Evolutionary conservation across 2,329 filamentous ascomycete species (phyloP), one percentile per base, ranked within the genome.

Genomic region (Blumeria hordei): DNA sequence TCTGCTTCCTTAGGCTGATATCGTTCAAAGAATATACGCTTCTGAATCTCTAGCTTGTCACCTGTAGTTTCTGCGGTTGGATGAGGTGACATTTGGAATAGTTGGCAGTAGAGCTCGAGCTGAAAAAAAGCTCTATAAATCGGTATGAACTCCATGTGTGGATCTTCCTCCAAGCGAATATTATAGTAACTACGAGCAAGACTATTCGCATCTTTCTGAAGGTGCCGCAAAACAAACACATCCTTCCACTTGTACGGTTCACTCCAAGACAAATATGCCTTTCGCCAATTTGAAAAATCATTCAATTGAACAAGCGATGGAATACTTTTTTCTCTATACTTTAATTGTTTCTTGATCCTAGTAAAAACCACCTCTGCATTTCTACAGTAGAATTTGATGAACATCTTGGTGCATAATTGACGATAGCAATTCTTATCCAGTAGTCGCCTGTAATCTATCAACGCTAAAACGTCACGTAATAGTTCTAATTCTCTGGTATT

Each of bases 151-250:
- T 37, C 21, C 11, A 52, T 16, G 5, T 52, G 33, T 52, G 49
- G 49, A 37, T 52, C 49, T 35, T 52, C 33, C 21, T 37, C 18
- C 6, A 52, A n/a, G 18, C 33, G 33, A 16, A 52, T 36, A 18
- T 36, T 52, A 16, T 36, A 52, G 33, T 52, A 52, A 35, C 49
- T 52, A 18, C 49, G 49, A 36, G 49, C 49, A 28, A 52, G 49
- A 37, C 34, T 52, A 8, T 52, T 52, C 2, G 33, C 49, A 37
- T 52, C 49, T 52, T 18, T 52, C 32, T 52, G 49, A 12, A 52
- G 33, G 14, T 33, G n/a, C 49, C 37, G 49, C 34, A 52, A 11
- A 18, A 4, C 9, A 12, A 18, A 16, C 16, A 52, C 37, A 10
- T 52, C 49, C 14, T 10, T 16, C 6, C 11, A 36, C 16, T 18